phyloP scores from a whole-genome alignment of 345 rosid genomes.

The Limnanthes douglasii region DNA sequence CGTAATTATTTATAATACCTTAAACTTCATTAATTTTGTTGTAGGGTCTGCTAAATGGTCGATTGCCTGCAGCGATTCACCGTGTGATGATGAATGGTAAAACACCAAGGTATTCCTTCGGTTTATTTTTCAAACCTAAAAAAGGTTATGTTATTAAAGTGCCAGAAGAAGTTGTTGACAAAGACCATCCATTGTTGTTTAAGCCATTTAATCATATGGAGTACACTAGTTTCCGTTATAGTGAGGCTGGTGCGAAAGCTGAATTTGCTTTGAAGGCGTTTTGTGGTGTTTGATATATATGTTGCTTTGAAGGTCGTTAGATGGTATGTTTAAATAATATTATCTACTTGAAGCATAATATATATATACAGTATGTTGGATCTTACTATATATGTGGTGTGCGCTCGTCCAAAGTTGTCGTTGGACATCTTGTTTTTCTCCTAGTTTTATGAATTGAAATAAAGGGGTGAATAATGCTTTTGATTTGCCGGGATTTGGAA shows the following conservation, averaged over 20 bases:
- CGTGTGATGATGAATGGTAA: constrained; percentile 39
- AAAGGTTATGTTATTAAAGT: constrained; percentile 15
- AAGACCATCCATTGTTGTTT: constrained; percentile 22
- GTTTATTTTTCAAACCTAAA: constrained; percentile 24
- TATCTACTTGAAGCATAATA: too few species aligned
- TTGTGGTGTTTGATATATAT: constrained; percentile 11
- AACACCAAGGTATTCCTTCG: constrained; percentile 23
- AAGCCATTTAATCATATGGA: constrained; percentile 24
- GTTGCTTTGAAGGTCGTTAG: constrained; percentile 1
- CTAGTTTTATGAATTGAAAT: too few species aligned
- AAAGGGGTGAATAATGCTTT: too few species aligned
- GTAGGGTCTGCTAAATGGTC: too few species aligned
- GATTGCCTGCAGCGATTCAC: constrained; percentile 22
- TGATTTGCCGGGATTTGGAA: too few species aligned
- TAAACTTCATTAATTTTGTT: too few species aligned
- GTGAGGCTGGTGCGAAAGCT: constrained; percentile 11
- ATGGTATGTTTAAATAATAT: too few species aligned
- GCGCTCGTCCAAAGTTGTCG: too few species aligned
- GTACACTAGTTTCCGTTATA: constrained; percentile 13
- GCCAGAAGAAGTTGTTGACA: constrained; percentile 23
- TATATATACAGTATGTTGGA: too few species aligned
- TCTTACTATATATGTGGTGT: too few species aligned
- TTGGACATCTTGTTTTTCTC: too few species aligned
- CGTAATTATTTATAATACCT: too few species aligned
- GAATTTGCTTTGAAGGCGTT: constrained; percentile 11